These are phyloP conservation scores for Blastocystis sp. DNA, from an alignment of 352 stramenopile species.

Conservation along the genomic window DNA sequence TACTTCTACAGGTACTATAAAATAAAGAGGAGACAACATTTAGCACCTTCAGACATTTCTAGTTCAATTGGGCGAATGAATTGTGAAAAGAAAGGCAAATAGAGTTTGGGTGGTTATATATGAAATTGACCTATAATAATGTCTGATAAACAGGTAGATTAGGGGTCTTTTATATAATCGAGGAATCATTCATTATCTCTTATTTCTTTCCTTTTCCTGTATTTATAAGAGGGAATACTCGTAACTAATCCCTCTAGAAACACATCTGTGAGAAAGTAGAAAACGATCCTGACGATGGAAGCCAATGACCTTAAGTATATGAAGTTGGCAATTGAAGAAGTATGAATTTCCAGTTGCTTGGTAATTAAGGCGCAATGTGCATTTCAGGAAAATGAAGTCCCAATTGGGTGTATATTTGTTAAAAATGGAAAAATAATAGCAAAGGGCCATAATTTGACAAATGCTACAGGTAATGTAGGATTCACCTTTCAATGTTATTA, in stretches of 20 bases:
- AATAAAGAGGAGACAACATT: neutral
- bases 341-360: neutral
- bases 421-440: conserved; percentile 75
- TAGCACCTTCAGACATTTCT: conserved; percentile 22
- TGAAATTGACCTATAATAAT: neutral
- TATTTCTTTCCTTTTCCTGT: no score
- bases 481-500: neutral
- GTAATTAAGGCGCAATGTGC: conserved; percentile 77
- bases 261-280: no score
- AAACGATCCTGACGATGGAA: neutral
- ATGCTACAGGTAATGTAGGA: conserved; percentile 72
- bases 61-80: neutral
- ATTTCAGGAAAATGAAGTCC: conserved; percentile 79
- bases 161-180: no score
- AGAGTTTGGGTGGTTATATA: neutral
- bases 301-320: conserved; percentile 57
- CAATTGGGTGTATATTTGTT: conserved; percentile 86
- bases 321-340: conserved; percentile 64
- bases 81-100: neutral
- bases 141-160: neutral
- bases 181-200: no score
- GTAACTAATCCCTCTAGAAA: no score
- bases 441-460: conserved; percentile 80
- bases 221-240: no score
- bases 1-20: conserved; percentile 28